A percentile compares a stretch with the other conserved stretches of the same genome.
These are phyloP conservation scores for Saccharomycopsis hybrid DNA, from an alignment of 1,139 yeast genomes.

Conservation along the genomic window DNA sequence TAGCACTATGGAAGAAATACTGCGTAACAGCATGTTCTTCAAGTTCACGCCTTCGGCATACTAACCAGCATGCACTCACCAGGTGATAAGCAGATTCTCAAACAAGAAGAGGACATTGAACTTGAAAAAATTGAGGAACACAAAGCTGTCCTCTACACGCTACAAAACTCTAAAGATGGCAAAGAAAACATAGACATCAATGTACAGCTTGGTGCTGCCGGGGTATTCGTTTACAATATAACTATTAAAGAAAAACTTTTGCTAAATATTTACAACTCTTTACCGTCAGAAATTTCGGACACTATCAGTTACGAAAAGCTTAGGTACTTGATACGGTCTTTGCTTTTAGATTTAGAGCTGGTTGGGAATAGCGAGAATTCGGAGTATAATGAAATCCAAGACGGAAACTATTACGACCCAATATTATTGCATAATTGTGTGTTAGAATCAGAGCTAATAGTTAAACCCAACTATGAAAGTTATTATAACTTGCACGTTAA, in stretches of 20 bases:
- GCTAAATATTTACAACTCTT: background rate
- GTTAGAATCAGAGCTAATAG: conserved; percentile 6
- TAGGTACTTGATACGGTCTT: conserved; percentile 1
- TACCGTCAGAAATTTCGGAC: background rate
- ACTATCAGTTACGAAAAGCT: background rate
- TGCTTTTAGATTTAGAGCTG: background rate
- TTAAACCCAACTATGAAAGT: background rate
- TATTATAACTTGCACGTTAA: background rate
- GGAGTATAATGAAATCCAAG: background rate
- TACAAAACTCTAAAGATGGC: conserved; percentile 1
- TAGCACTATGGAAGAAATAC: too few species aligned
- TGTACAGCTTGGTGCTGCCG: conserved; percentile 4
- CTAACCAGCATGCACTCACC: background rate
- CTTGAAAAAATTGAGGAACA: background rate
- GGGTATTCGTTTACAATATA: conserved; percentile 3
- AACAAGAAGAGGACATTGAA: conserved; percentile 5
- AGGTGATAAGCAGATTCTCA: background rate
- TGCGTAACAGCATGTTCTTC: too few species aligned
- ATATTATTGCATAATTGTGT: background rate
- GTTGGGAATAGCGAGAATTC: background rate
- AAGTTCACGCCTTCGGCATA: too few species aligned
- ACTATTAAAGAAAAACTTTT: conserved; percentile 9
- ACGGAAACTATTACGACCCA: background rate
- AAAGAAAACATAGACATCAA: conserved; percentile 6
- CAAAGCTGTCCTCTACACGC: conserved; percentile 2